Percentiles rank a stretch among this genome's conserved stretches.
phyloP scores from a whole-genome alignment of 179 eudicot genomes.

The Spinacia oleracea region DNA sequence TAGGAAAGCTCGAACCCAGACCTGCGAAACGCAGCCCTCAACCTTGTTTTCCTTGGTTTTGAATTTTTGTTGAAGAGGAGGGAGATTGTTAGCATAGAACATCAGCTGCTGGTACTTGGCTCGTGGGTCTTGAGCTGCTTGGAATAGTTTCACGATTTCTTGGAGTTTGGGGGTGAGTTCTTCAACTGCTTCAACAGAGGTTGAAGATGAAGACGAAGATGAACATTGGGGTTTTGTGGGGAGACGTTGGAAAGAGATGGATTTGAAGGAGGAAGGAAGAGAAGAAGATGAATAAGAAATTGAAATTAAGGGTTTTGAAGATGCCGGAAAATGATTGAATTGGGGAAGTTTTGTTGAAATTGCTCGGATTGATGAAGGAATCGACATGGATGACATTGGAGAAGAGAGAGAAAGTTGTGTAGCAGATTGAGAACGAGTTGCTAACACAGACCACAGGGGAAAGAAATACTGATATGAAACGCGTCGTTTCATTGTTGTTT shows the following conservation, averaged over 20 bases:
- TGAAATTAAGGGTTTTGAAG: slow-evolving; percentile 35
- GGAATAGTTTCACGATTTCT: slow-evolving; percentile 69
- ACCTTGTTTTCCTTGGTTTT: slow-evolving; percentile 71
- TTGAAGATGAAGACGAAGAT: slow-evolving; percentile 35
- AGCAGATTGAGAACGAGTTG: too few relatives aligned
- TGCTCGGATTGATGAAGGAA: slow-evolving; percentile 38
- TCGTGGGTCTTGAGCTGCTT: slow-evolving; percentile 53
- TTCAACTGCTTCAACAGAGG: slow-evolving; percentile 42
- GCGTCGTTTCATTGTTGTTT: too few relatives aligned
- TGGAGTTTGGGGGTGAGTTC: slow-evolving; percentile 77
- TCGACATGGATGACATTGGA: slow-evolving; percentile 42
- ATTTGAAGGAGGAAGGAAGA: slow-evolving; percentile 28
- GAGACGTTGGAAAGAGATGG: slow-evolving; percentile 56
- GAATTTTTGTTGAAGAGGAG: slow-evolving; percentile 45
- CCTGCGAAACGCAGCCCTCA: slow-evolving; percentile 90
- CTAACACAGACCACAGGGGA: too few relatives aligned
- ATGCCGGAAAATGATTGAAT: slow-evolving; percentile 28
- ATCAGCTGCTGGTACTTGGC: slow-evolving; percentile 75
- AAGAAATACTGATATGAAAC: too few relatives aligned
- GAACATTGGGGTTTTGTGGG: slow-evolving; percentile 44
- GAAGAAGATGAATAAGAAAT: slow-evolving; percentile 18
- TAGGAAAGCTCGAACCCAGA: slow-evolving; percentile 77
- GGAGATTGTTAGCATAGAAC: slow-evolving; percentile 57
- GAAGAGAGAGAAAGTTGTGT: too few relatives aligned
- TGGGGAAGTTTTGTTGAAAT: slow-evolving; percentile 42